Base-by-base conservation (phyloP, 2,329 filamentous ascomycete species). In the Ophiocordyceps robertsii region DNA sequence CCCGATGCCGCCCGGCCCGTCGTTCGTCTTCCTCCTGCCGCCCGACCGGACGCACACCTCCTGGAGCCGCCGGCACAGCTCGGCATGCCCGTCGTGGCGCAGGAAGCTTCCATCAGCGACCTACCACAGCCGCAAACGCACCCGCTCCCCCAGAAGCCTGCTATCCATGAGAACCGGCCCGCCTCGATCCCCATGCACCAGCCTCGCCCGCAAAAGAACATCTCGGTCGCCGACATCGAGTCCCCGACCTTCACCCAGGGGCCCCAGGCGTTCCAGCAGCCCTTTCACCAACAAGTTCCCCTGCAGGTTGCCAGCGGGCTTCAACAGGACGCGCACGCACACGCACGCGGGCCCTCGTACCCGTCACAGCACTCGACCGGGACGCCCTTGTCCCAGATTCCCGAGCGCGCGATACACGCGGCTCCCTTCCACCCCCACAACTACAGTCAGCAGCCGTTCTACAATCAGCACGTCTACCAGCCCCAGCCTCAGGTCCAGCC, bases 251-350 rank as follows among this genome's bases (percentile, higher is more conserved):
- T 65, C 52, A 57, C 62, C 41, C 68, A 68, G 53, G 70, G 51
- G 66, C 78, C 63, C 35, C 85, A 86, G 53, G 84, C 87, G 0
- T 95, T 94, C 53, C 82, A 90, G 53, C 85, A 89, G 56, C 85
- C 89, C 0, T 95, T 96, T 69, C 88, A 95, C 52, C 89, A 95
- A 53, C 89, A 95, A 61, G 80, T 95, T n/a, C 90, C 89, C 2
- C 64, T 81, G 4, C 82, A 89, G 51, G 74, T 87, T 36, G 61
- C 66, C 33, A 77, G 75, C 46, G 65, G 67, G 21, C 72, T 75
- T 39, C 63, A 67, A 6, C 70, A 79, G 35, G 66, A 84, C 44
- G 61, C 73, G 21, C 83, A 84, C 45, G 61, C 72, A 21, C 84
- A 89, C 55, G 66, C 69, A 17, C 78, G 82, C 24, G 77, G 84